Percentiles rank a stretch among this genome's conserved stretches.
Evolutionary conservation across 768 basidiomycete species (phyloP).

Genomic region (Boletus reticuloceps): DNA sequence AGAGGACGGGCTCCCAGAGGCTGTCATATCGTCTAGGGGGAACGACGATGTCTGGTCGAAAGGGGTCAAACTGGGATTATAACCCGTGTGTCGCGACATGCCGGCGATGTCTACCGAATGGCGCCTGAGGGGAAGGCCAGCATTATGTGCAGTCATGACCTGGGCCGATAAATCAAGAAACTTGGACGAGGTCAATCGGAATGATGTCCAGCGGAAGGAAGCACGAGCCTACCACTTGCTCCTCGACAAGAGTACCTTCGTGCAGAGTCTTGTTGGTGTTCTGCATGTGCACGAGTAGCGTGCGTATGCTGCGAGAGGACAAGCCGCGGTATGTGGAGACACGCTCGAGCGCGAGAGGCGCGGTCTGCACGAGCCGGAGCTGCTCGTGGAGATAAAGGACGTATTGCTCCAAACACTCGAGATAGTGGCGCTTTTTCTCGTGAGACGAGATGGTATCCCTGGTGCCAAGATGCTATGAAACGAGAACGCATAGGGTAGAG

Average conservation of each 20-base stretch:
- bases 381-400: slow-evolving; percentile 64
- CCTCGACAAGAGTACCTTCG: slow-evolving; percentile 48
- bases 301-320: slow-evolving; percentile 64
- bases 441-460: slow-evolving; percentile 77
- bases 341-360: slow-evolving; percentile 48
- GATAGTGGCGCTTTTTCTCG: slow-evolving; percentile 72
- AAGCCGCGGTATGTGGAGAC: slow-evolving; percentile 53
- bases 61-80: slow-evolving; percentile 3
- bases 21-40: slow-evolving; percentile 14
- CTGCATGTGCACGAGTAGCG: slow-evolving; percentile 70
- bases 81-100: slow-evolving; percentile 9
- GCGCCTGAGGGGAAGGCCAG: slow-evolving; percentile 28
- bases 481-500: background rate
- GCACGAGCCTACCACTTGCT: slow-evolving; percentile 44
- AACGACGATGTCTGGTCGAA: slow-evolving; percentile 18
- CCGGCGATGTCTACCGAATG: slow-evolving; percentile 29
- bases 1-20: slow-evolving; percentile 24
- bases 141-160: slow-evolving; percentile 26
- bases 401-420: slow-evolving; percentile 73
- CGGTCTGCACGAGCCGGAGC: slow-evolving; percentile 46
- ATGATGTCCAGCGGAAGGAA: background rate
- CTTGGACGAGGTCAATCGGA: slow-evolving; percentile 8
- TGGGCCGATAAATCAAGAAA: slow-evolving; percentile 30
- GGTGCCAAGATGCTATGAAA: background rate
- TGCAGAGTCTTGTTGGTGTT: slow-evolving; percentile 51